Evolutionary conservation across 306 rosid genomes (phyloP), one percentile per base, ranked within the genome.

Genomic region (Canavalia ensiformis): DNA sequence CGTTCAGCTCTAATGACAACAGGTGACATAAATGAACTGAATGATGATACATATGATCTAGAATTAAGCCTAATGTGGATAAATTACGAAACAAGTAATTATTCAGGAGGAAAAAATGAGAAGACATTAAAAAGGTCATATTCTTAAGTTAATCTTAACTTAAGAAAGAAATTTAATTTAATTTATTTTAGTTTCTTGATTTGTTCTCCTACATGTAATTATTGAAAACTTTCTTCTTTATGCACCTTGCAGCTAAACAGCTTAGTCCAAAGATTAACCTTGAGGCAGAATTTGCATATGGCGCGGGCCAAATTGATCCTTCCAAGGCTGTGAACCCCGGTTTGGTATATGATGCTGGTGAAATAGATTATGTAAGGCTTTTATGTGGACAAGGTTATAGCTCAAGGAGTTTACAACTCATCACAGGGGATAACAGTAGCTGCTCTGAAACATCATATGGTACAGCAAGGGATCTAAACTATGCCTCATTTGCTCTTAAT

Each of bases 331-430:
- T 54, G 7, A 30, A 58, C 68, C 89, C 91, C 0, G 85, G 89
- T 8, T 59, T 86, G 70, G 56, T 88, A 5, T 88, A 88, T 65
- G 88, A 87, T 8, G 84, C 85, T 4, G 2, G 6, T 12, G 83
- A 78, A 78, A 34, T 25, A 6, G 86, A 84, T 70, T 87, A 84
- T 34, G 73, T 87, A 8, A 74, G 50, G 13, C 69, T 74, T 72
- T 65, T 87, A 41, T 87, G 90, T 58, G 81, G 88, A 54, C 87
- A 90, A 65, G 87, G 91, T 45, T 87, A 86, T 62, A 77, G 46
- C 54, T 37, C 84, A 4, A 47, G 42, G 44, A 28, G 47, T 25
- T 71, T 86, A 13, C 67, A 73, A 52, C 60, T 56, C 41, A 45
- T 87, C 6, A 81, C 91, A 0, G 84, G 87, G n/a, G 79, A 83